Percentiles rank a stretch among this genome's conserved stretches.
These are phyloP conservation scores for Aurifilum marmelostoma DNA, from an alignment of 2,329 filamentous ascomycete genomes.

Conservation along the genomic window DNA sequence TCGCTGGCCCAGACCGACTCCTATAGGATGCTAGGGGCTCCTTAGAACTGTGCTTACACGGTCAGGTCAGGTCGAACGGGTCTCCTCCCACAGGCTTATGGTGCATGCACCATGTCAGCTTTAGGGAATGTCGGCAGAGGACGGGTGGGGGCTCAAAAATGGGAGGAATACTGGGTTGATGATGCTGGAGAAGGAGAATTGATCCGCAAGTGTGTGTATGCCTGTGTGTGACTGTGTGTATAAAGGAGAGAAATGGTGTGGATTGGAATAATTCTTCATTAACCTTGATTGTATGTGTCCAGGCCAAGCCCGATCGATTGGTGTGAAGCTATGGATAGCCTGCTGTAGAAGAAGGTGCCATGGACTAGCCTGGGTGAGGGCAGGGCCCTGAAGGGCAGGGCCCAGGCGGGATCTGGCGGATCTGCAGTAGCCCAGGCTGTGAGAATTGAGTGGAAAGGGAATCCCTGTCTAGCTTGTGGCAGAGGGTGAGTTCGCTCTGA, in stretches of 20 bases:
- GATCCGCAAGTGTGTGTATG: too few species aligned
- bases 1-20: not conserved
- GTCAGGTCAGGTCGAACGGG: not conserved
- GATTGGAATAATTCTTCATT: not conserved
- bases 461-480: not conserved
- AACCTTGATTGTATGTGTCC: not conserved
- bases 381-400: not conserved
- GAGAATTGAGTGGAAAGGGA: not conserved
- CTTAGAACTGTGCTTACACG: not conserved
- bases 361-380: not conserved
- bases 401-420: not conserved
- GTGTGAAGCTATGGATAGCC: not conserved
- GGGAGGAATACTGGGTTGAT: not conserved
- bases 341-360: not conserved
- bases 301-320: not conserved
- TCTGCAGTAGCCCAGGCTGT: not conserved
- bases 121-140: not conserved
- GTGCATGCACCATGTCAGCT: not conserved
- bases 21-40: not conserved
- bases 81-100: not conserved
- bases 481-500: not conserved
- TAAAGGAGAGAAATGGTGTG: not conserved
- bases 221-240: too few species aligned
- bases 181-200: not conserved
- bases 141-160: not conserved